These are phyloP conservation scores for Fusarium marasasianum DNA, from an alignment of 2,329 filamentous ascomycete species.

Conservation along the genomic window DNA sequence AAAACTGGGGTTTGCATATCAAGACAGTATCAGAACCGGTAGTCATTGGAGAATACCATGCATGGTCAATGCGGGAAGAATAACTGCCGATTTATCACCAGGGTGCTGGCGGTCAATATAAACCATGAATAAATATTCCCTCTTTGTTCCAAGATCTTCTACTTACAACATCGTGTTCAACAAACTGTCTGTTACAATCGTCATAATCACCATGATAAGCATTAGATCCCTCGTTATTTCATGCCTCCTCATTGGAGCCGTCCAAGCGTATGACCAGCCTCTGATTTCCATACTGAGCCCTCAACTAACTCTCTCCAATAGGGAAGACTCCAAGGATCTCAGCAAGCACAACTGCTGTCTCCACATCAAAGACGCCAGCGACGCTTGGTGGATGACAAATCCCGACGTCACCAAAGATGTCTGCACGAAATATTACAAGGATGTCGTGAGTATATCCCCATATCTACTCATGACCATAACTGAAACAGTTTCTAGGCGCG, in stretches of 20 bases:
- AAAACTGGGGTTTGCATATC: neutral
- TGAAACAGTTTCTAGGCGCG: neutral
- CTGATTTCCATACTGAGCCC: accelerated
- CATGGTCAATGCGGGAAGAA: neutral
- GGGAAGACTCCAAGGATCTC: neutral
- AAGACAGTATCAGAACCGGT: accelerated
- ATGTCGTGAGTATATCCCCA: accelerated
- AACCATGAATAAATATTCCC: neutral
- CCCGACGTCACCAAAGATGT: neutral
- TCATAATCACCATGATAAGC: too few species aligned
- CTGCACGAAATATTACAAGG: neutral
- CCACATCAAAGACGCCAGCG: neutral
- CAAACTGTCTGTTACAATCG: too few species aligned
- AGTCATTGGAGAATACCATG: neutral
- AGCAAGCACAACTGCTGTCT: neutral
- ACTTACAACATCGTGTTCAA: neutral
- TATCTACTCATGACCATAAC: too few species aligned
- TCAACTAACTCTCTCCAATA: neutral
- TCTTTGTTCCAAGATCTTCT: neutral
- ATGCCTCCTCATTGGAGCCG: accelerated
- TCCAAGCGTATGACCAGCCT: neutral
- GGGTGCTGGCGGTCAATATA: neutral
- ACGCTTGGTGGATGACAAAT: neutral
- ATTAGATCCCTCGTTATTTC: neutral
- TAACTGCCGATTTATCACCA: neutral